Base-by-base conservation (phyloP, 345 rosid genomes). In the Combretum micranthum region DNA sequence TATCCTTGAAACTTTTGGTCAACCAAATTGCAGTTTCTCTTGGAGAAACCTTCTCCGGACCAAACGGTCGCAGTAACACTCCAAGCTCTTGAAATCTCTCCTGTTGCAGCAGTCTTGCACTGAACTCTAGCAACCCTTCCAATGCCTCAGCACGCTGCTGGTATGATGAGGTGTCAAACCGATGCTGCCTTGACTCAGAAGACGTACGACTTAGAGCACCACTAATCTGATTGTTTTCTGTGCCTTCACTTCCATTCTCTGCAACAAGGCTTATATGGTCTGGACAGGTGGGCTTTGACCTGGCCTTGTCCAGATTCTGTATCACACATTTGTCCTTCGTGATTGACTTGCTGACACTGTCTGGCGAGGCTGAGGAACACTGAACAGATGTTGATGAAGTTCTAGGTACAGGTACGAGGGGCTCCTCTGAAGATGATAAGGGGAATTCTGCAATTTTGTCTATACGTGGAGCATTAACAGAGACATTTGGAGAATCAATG, bases 1-100 rank as follows among this genome's bases (percentile, higher is more conserved):
- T 85, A 74, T 86, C 90, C 72, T 86, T 93, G 72, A 93, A 88
- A 83, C 99, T 93, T 75, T 87, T 93, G 15, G 94, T 76, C 79
- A 93, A 53, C 99, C 96, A 92, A 54, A 92, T 92, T 12, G 99
- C 99, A 23, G 99, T 92, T 67, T 92, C 97, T 64, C 97, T 79
- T 0, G 99, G 82, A 13, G 99, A 92, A 51, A 84, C 97, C 64
- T 84, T 92, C 75, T 88, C 97, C 0, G 89, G 86, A 16, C 99
- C 99, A 50, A 93, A 93, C 42, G 99, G 99, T 76, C 83, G 89
- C 49, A 93, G 77, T 42, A 92, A 61, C 64, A 92, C 97, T 4
- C 83, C 86, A 1, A 92, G 97, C 77, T 93, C 97, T 0, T 83
- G 96, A 44, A 80, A 87, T 66, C 89, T 80, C 64, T 80, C 77